Percentiles rank a stretch among this genome's conserved stretches.
Conservation (phyloP, 768 basidiomycete genomes). For the Lentinus brumalis region DNA sequence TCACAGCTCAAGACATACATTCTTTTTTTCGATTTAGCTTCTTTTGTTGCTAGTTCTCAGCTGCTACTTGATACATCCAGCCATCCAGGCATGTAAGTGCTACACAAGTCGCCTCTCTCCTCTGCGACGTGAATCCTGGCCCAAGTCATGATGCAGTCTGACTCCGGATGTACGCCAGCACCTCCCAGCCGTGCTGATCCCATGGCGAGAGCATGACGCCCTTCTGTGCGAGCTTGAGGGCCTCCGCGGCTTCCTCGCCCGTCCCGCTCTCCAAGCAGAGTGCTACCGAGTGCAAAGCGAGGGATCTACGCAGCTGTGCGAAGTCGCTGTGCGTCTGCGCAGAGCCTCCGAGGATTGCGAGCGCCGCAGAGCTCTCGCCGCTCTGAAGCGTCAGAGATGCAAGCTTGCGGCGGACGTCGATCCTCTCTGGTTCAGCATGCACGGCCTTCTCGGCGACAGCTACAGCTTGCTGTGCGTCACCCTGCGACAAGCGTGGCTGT, state of each 20-base stretch:
- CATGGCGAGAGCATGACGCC: slow-evolving; percentile 65
- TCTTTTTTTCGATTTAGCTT: background rate
- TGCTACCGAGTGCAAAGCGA: slow-evolving; percentile 53
- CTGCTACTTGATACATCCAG: background rate
- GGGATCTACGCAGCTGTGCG: slow-evolving; percentile 41
- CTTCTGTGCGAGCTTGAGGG: slow-evolving; percentile 55
- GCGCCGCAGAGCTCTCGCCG: slow-evolving; percentile 43
- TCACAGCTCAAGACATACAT: slow-evolving; percentile 18
- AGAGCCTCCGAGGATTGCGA: slow-evolving; percentile 44
- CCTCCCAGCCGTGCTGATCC: slow-evolving; percentile 54
- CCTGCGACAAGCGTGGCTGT: slow-evolving; percentile 36
- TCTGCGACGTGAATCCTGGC: background rate
- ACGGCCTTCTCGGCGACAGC: slow-evolving; percentile 59
- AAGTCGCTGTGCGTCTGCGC: slow-evolving; percentile 31
- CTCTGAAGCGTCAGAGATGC: slow-evolving; percentile 57
- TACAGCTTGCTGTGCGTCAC: slow-evolving; percentile 49
- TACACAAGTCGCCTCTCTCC: slow-evolving; percentile 1
- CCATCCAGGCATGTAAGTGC: background rate
- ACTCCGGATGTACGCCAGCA: slow-evolving; percentile 55
- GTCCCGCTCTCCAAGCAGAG: slow-evolving; percentile 26
- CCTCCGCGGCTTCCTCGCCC: slow-evolving; percentile 23
- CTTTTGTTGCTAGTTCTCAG: background rate
- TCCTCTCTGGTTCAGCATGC: slow-evolving; percentile 53
- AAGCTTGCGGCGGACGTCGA: slow-evolving; percentile 52
- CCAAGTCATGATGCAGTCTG: slow-evolving; percentile 3